Conservation (phyloP, 2,329 filamentous ascomycete genomes). For the Calcarisporium arbuscula region DNA sequence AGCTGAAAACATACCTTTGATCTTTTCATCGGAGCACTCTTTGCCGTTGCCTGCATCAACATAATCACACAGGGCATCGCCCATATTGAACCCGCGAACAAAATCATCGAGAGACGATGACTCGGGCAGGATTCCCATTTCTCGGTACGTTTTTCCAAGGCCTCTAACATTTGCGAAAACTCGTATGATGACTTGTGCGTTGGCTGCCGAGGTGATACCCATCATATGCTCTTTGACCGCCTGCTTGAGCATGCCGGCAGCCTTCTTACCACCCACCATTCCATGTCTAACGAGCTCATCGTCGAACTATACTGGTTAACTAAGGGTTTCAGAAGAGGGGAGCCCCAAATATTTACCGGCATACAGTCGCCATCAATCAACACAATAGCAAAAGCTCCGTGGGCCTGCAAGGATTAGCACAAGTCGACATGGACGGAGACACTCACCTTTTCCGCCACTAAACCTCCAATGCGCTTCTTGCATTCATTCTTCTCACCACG, state of each 20-base stretch:
- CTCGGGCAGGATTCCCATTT: slow-evolving; percentile 18
- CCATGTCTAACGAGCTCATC: slow-evolving; percentile 23
- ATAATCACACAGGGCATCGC: slow-evolving; percentile 27
- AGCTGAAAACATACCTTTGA: slow-evolving; percentile 31
- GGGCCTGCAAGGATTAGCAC: slow-evolving; percentile 9
- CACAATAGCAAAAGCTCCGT: slow-evolving; percentile 23
- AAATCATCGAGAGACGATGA: slow-evolving; percentile 23
- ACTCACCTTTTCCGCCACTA: slow-evolving; percentile 5
- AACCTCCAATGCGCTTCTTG: slow-evolving; percentile 8
- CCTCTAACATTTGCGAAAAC: slow-evolving; percentile 32
- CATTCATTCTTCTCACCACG: slow-evolving; percentile 5
- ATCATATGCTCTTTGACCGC: slow-evolving; percentile 18
- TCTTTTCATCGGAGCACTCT: slow-evolving; percentile 34
- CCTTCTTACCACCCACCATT: slow-evolving; percentile 22
- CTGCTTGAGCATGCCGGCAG: slow-evolving; percentile 19
- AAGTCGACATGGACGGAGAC: background rate
- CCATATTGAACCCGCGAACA: slow-evolving; percentile 35
- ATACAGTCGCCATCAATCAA: slow-evolving; percentile 33
- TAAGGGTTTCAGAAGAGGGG: background rate
- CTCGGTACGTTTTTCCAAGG: slow-evolving; percentile 25
- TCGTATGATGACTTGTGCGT: slow-evolving; percentile 23
- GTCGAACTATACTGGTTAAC: slow-evolving; percentile 20
- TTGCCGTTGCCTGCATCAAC: slow-evolving; percentile 36
- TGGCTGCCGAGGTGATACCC: no score
- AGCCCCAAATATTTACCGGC: slow-evolving; percentile 19